These are phyloP conservation scores for Acer yangbiense DNA, from an alignment of 345 rosid species.

Conservation along the genomic window DNA sequence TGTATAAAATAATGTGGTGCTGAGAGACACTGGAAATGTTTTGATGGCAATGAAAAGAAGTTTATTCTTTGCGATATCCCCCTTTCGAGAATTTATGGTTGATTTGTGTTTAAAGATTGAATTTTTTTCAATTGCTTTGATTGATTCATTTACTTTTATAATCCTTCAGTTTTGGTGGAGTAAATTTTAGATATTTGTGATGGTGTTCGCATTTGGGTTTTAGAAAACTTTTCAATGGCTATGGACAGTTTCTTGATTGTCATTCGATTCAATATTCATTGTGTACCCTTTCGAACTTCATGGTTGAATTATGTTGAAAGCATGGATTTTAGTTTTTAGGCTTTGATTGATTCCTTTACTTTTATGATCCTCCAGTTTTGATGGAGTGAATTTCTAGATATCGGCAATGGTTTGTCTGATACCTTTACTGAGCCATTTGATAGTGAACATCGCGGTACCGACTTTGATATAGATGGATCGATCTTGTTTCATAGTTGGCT, in stretches of 20 bases:
- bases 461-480: neutral
- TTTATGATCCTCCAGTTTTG: neutral
- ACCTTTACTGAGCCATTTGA: neutral
- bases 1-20: conserved; percentile 16
- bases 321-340: neutral
- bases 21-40: neutral
- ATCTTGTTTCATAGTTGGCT: neutral
- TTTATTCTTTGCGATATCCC: neutral
- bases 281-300: neutral
- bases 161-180: neutral
- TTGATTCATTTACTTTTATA: neutral
- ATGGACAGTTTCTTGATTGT: neutral
- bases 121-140: neutral
- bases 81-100: neutral
- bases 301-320: neutral
- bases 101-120: neutral
- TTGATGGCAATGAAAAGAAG: conserved; percentile 4
- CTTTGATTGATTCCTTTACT: neutral
- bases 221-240: neutral
- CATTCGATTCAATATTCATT: neutral
- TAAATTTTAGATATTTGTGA: neutral
- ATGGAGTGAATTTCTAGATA: neutral
- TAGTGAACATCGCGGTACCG: neutral
- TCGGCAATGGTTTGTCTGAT: neutral
- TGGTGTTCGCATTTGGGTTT: neutral